These are phyloP conservation scores for Agrocybe chaxingu DNA, from an alignment of 768 basidiomycete genomes.

Conservation along the genomic window DNA sequence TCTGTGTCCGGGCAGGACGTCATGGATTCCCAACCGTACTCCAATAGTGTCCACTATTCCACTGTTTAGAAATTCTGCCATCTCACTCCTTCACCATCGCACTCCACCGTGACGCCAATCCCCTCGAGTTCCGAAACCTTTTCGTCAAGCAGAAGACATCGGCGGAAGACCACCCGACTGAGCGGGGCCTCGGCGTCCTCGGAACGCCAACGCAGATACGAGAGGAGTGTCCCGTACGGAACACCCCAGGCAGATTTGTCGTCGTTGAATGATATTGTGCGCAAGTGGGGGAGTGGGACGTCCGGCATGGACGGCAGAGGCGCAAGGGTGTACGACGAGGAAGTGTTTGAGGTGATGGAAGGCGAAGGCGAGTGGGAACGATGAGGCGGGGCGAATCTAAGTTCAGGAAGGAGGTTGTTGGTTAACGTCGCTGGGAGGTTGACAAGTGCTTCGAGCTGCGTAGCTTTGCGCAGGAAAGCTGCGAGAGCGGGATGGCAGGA, in stretches of 20 bases:
- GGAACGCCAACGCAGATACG: slow-evolving; percentile 12
- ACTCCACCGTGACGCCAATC: slow-evolving; percentile 9
- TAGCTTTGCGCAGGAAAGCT: slow-evolving; percentile 8
- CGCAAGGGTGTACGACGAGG: too few relatives aligned
- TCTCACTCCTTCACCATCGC: slow-evolving; percentile 6
- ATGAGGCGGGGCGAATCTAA: background rate
- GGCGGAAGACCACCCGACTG: slow-evolving; percentile 5
- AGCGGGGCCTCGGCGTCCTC: slow-evolving; percentile 5
- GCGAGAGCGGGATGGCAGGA: slow-evolving; percentile 10
- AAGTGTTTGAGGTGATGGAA: too few relatives aligned
- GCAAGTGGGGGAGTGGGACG: slow-evolving; percentile 9
- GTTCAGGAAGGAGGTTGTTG: slow-evolving; percentile 6
- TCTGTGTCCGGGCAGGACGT: too few relatives aligned
- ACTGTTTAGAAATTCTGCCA: slow-evolving; percentile 13
- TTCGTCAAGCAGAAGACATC: slow-evolving; percentile 13
- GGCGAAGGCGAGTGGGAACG: background rate
- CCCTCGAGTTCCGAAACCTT: slow-evolving; percentile 6
- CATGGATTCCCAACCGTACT: too few relatives aligned
- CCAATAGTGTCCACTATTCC: too few relatives aligned
- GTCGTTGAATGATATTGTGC: slow-evolving; percentile 12
- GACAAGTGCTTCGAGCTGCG: slow-evolving; percentile 5
- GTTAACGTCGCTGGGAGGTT: slow-evolving; percentile 12
- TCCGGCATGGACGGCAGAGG: background rate
- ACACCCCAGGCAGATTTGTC: slow-evolving; percentile 15
- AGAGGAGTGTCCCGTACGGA: slow-evolving; percentile 9